These are phyloP conservation scores for Populus hybrid DNA, from an alignment of 441 rosid species.

Conservation along the genomic window DNA sequence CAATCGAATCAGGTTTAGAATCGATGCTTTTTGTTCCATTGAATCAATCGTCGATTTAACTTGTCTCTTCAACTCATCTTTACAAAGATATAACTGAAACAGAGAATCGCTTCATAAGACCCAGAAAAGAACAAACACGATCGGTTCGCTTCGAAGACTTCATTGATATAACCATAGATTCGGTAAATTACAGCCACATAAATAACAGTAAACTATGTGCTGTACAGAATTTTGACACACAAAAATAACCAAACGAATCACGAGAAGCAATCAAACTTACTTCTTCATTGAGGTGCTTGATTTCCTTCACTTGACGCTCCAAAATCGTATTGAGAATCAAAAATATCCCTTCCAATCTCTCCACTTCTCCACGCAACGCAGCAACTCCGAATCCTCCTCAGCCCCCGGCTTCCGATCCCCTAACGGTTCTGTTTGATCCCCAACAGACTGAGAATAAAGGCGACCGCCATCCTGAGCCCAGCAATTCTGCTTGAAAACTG, in stretches of 20 bases:
- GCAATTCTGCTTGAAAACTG: conserved; percentile 80
- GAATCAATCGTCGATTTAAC: conserved; percentile 50
- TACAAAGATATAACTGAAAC: conserved; percentile 51
- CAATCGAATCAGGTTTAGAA: conserved; percentile 43
- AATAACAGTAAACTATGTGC: neutral
- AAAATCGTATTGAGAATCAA: conserved; percentile 41
- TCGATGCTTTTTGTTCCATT: conserved; percentile 41
- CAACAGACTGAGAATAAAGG: conserved; percentile 79
- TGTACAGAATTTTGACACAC: neutral
- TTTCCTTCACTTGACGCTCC: conserved; percentile 47
- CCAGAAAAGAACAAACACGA: neutral
- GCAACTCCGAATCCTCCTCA: conserved; percentile 47
- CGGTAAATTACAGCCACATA: neutral
- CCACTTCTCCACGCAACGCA: conserved; percentile 56
- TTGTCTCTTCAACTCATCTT: conserved; percentile 48
- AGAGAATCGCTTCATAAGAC: conserved; percentile 11
- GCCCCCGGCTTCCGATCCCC: conserved; percentile 29
- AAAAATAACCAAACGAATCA: neutral
- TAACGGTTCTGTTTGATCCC: conserved; percentile 38
- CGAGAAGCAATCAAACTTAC: conserved; percentile 21
- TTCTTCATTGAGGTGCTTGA: conserved; percentile 47
- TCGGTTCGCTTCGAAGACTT: too few relatives aligned
- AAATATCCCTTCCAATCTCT: conserved; percentile 53
- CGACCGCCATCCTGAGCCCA: conserved; percentile 40
- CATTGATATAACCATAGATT: neutral